Evolutionary conservation across 805 yeast genomes (phyloP), one percentile per base, ranked within the genome.

Genomic region (Candida gorgasii): DNA sequence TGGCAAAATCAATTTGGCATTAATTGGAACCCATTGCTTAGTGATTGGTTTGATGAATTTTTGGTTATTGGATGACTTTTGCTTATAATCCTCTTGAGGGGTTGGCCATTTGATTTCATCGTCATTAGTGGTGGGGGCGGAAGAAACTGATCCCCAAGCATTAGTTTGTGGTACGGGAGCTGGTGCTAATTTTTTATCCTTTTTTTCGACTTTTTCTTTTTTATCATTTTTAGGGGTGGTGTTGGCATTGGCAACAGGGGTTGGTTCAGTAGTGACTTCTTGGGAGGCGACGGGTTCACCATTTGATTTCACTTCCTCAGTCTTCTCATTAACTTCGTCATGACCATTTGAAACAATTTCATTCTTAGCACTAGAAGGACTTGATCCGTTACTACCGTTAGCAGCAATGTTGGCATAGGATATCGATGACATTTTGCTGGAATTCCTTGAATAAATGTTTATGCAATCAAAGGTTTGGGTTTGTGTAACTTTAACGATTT

Each of bases 21-120:
- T 60, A 42, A 70, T 63, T 13, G 76, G 76, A 18, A 70, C 72
- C 76, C 76, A 70, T 49, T 70, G 67, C 49, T 59, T 69, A 39
- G 70, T 65, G 48, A 59, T 57, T 14, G 74, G 71, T 51, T 69
- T 70, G 48, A 65, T 62, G 49, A 67, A 66, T 48, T 68, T 67
- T 43, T 62, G 68, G 24, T 41, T 55, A 14, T 54, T 35, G 30
- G 42, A 13, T 47, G 29, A 20, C 43, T 47, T 52, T 45, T 40
- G 28, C 42, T 52, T 54, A 31, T 40, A 43, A 36, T 42, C 57
- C 48, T 62, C 61, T 43, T 66, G 67, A 4, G 75, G 73, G 9
- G 73, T 65, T 13, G 76, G 75, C 72, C 74, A 69, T 49, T 67
- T 69, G 42, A 55, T 58, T 41, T 67, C 75, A 50, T 69, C 75